Base-by-base conservation (phyloP, 2,329 filamentous ascomycete genomes). In the Botryotinia convoluta region DNA sequence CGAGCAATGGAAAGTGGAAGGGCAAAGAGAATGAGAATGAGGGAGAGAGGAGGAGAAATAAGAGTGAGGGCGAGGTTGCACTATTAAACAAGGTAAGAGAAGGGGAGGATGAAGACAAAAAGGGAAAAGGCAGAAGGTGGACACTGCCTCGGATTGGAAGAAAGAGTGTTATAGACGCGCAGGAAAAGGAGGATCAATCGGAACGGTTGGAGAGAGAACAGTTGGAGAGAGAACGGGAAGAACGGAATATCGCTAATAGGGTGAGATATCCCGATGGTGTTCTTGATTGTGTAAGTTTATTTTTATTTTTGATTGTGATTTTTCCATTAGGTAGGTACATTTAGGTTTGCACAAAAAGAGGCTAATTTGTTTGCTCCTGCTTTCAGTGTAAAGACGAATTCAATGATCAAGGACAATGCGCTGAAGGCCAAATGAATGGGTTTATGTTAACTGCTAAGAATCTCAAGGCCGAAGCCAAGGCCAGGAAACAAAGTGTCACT, bases 321-420 rank as follows among this genome's bases (percentile, higher is more conserved):
- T 7, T 48, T 48, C 29, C 45, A 20, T 20, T 22, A 37, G 22
- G 20, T 57, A 57, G 35, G 37, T 68, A 26, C 18, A 42, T 57
- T 68, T 14, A 42, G n/a, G 37, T 44, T 64, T 39, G 18, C 8
- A 8, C 18, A 32, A 57, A 39, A 39, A 29, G 48, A 57, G 6
- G 54, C 26, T 57, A 57, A 42, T 35, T 32, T 16, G 9, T 68
- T 22, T 51, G 18, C 64, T 67, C 16, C 45, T 39, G 10, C 22
- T 57, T 57, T 39, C 54, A 68, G 65, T 29, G n/a, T 22, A 68
- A 68, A 68, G 65, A 68, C 9, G 48, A 68, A 57, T 42, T 29
- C 48, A 37, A 10, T 18, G 65, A 42, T 16, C 48, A 57, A 42
- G 48, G 48, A 29, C 3, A 29, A 5, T 5, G 4, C 10, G 16